Evolutionary conservation across 176 grass and related monocot species (phyloP), one percentile per base, ranked within the genome.

Genomic region (Canna indica): DNA sequence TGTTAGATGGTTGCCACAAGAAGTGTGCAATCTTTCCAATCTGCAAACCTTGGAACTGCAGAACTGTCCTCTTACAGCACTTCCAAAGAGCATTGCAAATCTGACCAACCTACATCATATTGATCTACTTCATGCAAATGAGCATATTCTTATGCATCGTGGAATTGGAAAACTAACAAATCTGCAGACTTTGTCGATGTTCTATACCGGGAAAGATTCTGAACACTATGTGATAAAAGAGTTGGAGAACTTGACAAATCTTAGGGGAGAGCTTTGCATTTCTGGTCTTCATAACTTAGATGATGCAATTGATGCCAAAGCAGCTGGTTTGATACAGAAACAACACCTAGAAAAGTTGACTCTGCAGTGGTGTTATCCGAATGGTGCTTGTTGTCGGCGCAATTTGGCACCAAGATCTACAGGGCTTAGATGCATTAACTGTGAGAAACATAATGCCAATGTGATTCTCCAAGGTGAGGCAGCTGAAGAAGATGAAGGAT

Each of bases 91-190:
- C 38, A 69, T 69, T 0, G 20, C 22, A 14, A 7, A 47, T 27
- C 75, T 88, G 22, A 72, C 47, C 27, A 76, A 69, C 7, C 62
- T 89, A 60, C 66, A 53, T 58, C 82, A 85, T 72, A 31, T 84
- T 42, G 79, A 84, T 50, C 50, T 82, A 27, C 61, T 67, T 61
- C 31, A 73, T 24, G 20, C 41, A 64, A 26, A 60, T 68, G 47
- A 47, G 33, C 54, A 73, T 33, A 9, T 85, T 11, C 41, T 27
- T 46, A 72, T 85, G 75, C 79, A 71, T 30, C n/a, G 7, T 67
- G 79, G 82, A 25, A 76, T 89, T 59, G 79, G 82, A 5, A 69
- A 74, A 52, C 62, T 89, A 47, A 77, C 61, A 63, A 62, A 79
- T 59, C 82, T 82, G 32, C 79, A 85, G 69, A 82, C 79, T 39